Base-by-base conservation (phyloP, 2,329 filamentous ascomycete species). In the Ciborinia camelliae region DNA sequence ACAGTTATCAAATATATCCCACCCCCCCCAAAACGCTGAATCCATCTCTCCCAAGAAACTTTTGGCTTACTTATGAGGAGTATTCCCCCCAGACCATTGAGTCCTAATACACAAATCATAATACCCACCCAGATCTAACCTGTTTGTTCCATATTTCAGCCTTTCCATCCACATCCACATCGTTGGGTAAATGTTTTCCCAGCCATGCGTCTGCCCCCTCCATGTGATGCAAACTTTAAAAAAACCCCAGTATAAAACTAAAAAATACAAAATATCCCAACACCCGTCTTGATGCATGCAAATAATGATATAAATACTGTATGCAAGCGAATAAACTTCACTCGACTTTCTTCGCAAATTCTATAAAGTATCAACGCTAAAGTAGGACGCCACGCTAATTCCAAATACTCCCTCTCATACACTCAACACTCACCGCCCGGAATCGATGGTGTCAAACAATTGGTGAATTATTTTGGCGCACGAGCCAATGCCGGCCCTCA, bases 391-490 rank as follows among this genome's bases (percentile, higher is more conserved):
- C n/a, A n/a, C 0, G 73, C 76, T 8, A 81, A 83, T 67, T 75
- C 73, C 51, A 69, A 68, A n/a, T 75, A 73, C 41, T 69, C 72
- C 15, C 23, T 75, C 18, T 75, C 74, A 39, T 72, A 78, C 6
- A 85, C 82, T 0, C 75, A 76, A 15, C 76, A 77, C 3, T 79
- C 79, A 68, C 77, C 84, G 2, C 55, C 68, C 0, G 75, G 74
- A 2, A 68, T 77, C 2, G 73, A 77, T 1, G 81, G 80, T 2
- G 74, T 82, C 0, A 81, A n/a, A n/a, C n/a, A n/a, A n/a, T n/a
- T n/a, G n/a, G n/a, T n/a, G n/a, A n/a, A n/a, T n/a, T n/a, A n/a
- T n/a, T n/a, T n/a, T n/a, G n/a, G n/a, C n/a, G n/a, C n/a, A n/a
- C n/a, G n/a, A n/a, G n/a, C n/a, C n/a, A n/a, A n/a, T n/a, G n/a